Evolutionary conservation across 805 yeast species (phyloP).

Genomic region (Lipomyces lipofer): DNA sequence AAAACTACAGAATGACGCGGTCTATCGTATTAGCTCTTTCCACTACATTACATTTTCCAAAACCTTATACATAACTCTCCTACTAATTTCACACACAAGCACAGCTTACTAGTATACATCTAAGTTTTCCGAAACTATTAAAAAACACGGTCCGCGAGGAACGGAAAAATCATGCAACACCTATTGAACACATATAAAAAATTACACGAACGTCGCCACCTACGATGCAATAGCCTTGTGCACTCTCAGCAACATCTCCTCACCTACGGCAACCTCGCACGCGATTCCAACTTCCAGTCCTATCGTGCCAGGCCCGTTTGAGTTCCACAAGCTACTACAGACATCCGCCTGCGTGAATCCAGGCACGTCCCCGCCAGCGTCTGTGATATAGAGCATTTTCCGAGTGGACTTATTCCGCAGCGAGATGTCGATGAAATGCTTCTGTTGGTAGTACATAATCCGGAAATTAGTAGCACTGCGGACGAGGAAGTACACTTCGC

Average conservation of each 20-base stretch:
- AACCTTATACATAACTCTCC: no score
- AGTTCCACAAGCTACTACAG: conserved; percentile 18
- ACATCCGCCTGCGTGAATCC: conserved; percentile 5
- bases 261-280: conserved; percentile 17
- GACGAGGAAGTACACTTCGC: conserved; percentile 22
- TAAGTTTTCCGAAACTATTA: no score
- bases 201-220: no score
- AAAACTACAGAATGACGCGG: no score
- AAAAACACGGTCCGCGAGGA: not conserved
- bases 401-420: conserved; percentile 10
- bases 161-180: not conserved
- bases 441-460: conserved; percentile 9
- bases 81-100: not conserved
- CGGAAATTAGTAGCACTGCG: conserved; percentile 26
- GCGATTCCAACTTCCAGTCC: conserved; percentile 25
- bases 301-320: conserved; percentile 6
- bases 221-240: conserved; percentile 15
- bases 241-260: conserved; percentile 14
- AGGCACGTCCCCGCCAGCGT: conserved; percentile 3
- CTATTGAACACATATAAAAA: no score
- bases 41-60: no score
- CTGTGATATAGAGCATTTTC: conserved; percentile 21
- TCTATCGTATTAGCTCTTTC: no score
- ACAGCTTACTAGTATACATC: not conserved
- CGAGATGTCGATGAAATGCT: conserved; percentile 17